Conservation (phyloP, 2,329 filamentous ascomycete species). For the Trichocomaceae sp. region DNA sequence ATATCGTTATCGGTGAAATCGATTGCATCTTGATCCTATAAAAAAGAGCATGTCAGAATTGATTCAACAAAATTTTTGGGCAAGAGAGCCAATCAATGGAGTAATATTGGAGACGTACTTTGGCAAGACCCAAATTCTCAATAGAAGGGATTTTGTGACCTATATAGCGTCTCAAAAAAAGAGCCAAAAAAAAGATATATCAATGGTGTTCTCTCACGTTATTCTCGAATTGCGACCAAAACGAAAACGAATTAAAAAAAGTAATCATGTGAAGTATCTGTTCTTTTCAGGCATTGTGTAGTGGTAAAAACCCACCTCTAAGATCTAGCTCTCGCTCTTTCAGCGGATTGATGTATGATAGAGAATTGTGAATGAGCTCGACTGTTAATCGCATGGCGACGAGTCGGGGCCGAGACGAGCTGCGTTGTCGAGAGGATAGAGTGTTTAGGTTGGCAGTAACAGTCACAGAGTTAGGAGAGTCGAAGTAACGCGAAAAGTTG, state of each 20-base stretch:
- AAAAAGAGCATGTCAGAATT: background rate
- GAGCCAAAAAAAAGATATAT: constrained; percentile 54
- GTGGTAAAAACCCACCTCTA: constrained; percentile 71
- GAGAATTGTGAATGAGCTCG: constrained; percentile 87
- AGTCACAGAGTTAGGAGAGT: background rate
- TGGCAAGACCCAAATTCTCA: constrained; percentile 94
- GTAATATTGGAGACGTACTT: constrained; percentile 52
- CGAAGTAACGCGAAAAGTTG: background rate
- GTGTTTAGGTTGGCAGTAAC: background rate
- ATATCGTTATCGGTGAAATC: constrained; percentile 99
- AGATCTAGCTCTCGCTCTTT: constrained; percentile 99
- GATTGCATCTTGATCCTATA: constrained; percentile 86
- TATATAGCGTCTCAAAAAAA: constrained; percentile 48
- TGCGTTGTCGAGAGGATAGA: background rate
- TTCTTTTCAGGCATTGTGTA: constrained; percentile 62
- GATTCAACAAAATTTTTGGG: background rate
- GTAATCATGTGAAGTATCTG: constrained; percentile 79
- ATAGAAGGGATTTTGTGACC: constrained; percentile 96
- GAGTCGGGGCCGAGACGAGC: background rate
- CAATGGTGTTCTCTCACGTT: constrained; percentile 66
- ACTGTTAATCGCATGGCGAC: constrained; percentile 81
- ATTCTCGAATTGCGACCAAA: constrained; percentile 15
- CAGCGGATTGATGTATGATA: constrained; percentile 97
- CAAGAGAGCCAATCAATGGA: background rate
- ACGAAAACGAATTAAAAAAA: constrained; percentile 19